phyloP scores from a whole-genome alignment of 2,329 filamentous ascomycete genomes.

The Colletotrichum cereale region DNA sequence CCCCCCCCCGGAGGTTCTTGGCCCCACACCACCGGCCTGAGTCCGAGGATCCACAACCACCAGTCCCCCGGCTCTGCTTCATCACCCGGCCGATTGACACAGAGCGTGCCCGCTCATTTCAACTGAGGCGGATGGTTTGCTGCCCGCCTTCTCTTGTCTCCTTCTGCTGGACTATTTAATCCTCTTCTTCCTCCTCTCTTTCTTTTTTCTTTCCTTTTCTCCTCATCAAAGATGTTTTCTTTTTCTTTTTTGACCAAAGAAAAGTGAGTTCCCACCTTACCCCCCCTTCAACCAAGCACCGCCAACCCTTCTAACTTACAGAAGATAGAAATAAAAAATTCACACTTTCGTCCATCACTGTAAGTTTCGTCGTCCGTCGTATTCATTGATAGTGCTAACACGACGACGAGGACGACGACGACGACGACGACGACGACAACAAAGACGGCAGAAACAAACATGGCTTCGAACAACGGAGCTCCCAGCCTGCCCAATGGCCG shows the following conservation, averaged over 20 bases:
- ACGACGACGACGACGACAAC: not conserved
- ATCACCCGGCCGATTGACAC: not conserved
- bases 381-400: not conserved
- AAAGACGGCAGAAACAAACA: not conserved
- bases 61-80: not conserved
- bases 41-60: constrained; percentile 11
- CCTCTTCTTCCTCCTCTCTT: not conserved
- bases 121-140: not conserved
- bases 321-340: not conserved
- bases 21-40: constrained; percentile 20
- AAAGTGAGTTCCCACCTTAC: too few species aligned
- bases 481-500: not conserved
- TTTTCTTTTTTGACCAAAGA: not conserved
- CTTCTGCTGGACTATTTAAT: not conserved
- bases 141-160: not conserved
- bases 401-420: not conserved
- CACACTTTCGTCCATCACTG: not conserved
- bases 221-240: not conserved
- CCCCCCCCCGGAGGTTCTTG: not conserved
- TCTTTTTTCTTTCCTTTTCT: not conserved
- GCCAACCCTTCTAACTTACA: not conserved
- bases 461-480: not conserved
- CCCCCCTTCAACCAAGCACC: too few species aligned
- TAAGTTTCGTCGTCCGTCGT: not conserved
- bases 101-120: not conserved